Evolutionary conservation across 768 basidiomycete species (phyloP).

Genomic region (Trametes gibbosa): DNA sequence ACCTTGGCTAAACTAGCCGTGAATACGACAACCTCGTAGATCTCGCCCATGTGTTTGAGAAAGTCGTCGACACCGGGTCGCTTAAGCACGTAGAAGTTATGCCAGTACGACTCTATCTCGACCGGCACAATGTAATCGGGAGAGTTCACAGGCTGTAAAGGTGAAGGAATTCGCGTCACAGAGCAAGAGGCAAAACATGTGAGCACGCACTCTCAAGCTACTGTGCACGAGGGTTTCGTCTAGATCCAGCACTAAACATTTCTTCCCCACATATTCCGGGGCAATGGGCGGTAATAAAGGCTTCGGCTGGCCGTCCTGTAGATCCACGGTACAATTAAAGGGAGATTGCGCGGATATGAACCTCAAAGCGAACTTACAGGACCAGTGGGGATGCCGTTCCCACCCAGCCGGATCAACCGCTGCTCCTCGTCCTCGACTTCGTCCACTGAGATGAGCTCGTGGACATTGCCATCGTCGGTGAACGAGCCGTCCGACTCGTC

Average conservation of each 20-base stretch:
- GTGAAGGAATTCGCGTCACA: background rate
- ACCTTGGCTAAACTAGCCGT: conserved; percentile 98
- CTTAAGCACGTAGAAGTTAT: conserved; percentile 98
- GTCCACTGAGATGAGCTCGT: conserved; percentile 47
- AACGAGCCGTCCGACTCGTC: conserved; percentile 59
- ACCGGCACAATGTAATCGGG: conserved; percentile 98
- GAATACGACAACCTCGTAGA: conserved; percentile 97
- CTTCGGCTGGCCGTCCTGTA: conserved; percentile 78
- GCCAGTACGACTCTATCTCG: conserved; percentile 97
- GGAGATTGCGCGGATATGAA: conserved; percentile 3
- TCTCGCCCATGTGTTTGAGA: conserved; percentile 95
- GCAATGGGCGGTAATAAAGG: conserved; percentile 86
- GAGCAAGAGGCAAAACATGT: no score
- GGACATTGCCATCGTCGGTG: conserved; percentile 62
- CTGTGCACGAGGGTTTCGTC: conserved; percentile 97
- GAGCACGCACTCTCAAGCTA: conserved; percentile 81
- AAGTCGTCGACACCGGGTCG: conserved; percentile 97
- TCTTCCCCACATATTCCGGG: conserved; percentile 80
- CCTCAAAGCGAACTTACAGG: conserved; percentile 54
- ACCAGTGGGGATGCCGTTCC: conserved; percentile 90
- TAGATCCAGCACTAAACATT: conserved; percentile 93
- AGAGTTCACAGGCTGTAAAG: conserved; percentile 57
- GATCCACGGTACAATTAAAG: background rate
- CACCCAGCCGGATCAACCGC: conserved; percentile 81
- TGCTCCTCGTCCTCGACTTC: conserved; percentile 85